Base-by-base conservation (phyloP, 2,329 filamentous ascomycete species). In the Fusarium pseudocircinatum region DNA sequence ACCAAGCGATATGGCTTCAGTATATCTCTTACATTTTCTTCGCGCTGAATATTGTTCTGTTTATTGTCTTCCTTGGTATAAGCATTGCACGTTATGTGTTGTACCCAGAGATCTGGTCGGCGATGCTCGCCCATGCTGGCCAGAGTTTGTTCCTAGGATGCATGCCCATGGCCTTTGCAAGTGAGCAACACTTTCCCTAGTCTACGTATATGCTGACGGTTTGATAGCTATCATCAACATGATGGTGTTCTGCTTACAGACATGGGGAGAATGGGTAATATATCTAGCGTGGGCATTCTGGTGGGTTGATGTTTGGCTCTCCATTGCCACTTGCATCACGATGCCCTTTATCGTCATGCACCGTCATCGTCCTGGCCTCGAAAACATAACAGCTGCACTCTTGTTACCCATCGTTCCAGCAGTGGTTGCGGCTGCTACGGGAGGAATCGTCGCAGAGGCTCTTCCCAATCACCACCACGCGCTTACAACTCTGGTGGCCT, bases 91-190 rank as follows among this genome's bases (percentile, higher is more conserved):
- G 92, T 9, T 94, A 94, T 75, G 82, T 83, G 0, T 75, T 93
- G 3, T 94, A 92, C 75, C 92, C 91, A 1, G 85, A 88, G 65
- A 90, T 93, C 36, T 94, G 91, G 87, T 77, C 66, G 1, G 88
- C 87, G 22, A 92, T 94, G 91, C 86, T 94, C 40, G 82, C 84
- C 5, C 90, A 94, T 77, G 91, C 90, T 1, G 87, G 86, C 3
- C 90, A 94, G 76, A 91, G 89, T 3, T 84, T 94, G 60, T 94
- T 94, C 73, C 81, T 94, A 7, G 92, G 89, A 1, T 91, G 90
- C 0, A 87, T 92, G 37, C 91, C 91, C 1, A 93, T 93, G 89
- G 91, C 87, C 0, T 87, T 93, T 65, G 88, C 90, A 0, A 93
- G 82, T 84, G 69, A 67, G 80, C 78, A 36, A 9, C 14, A 36